These are phyloP conservation scores for Calonectria multiphialidica DNA, from an alignment of 2,329 filamentous ascomycete genomes.

Conservation along the genomic window DNA sequence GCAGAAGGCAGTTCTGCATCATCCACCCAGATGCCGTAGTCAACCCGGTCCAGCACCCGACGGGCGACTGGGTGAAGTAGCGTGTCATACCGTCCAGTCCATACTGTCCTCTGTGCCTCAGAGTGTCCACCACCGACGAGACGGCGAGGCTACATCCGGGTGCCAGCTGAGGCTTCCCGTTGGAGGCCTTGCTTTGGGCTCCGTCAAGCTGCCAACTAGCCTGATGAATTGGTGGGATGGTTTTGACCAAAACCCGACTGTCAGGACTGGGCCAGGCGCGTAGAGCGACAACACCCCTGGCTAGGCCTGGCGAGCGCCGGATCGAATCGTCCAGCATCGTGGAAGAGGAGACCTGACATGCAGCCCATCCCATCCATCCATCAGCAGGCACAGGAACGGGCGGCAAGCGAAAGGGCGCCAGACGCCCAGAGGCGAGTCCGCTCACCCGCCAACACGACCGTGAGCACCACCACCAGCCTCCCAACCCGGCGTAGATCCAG, in stretches of 20 bases:
- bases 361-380: constrained; percentile 19
- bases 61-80: neutral
- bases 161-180: neutral
- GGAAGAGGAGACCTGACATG: constrained; percentile 13
- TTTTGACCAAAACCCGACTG: neutral
- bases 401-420: constrained; percentile 8
- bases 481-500: constrained; percentile 2
- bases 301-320: constrained; percentile 1
- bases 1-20: constrained; percentile 21
- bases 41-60: constrained; percentile 1
- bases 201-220: neutral
- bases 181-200: neutral
- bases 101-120: neutral
- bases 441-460: constrained; percentile 10
- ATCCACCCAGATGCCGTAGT: constrained; percentile 22
- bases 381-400: constrained; percentile 22
- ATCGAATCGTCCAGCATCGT: constrained; percentile 14
- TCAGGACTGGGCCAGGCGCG: constrained; percentile 4
- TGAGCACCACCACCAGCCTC: neutral
- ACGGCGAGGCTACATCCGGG: neutral
- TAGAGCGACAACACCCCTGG: neutral
- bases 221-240: neutral
- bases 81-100: constrained; percentile 4
- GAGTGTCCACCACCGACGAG: neutral
- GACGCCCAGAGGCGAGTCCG: neutral